Evolutionary conservation across 768 basidiomycete genomes (phyloP).

Genomic region (Ephemerocybe angulata): DNA sequence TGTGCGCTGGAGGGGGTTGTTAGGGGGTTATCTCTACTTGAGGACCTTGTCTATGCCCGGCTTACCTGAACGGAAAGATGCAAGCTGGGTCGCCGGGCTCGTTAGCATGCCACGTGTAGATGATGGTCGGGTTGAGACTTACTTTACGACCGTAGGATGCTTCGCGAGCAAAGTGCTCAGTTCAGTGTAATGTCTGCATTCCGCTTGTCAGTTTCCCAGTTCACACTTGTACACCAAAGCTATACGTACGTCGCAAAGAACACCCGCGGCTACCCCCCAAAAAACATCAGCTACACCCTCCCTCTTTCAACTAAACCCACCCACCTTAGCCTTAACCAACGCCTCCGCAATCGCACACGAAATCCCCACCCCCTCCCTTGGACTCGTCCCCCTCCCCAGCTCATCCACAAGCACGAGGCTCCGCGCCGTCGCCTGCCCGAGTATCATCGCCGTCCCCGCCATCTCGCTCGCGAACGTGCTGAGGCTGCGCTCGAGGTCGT

Average conservation of each 20-base stretch:
- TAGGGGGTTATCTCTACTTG: background rate
- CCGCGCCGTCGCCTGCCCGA: constrained; percentile 68
- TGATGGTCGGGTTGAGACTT: constrained; percentile 20
- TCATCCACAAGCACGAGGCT: constrained; percentile 90
- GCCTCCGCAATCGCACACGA: constrained; percentile 81
- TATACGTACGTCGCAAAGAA: constrained; percentile 82
- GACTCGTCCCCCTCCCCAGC: constrained; percentile 87
- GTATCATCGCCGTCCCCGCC: constrained; percentile 87
- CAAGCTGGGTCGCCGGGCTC: constrained; percentile 44
- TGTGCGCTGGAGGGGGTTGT: constrained; percentile 41
- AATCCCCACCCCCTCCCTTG: constrained; percentile 77
- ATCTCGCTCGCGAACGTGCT: constrained; percentile 97
- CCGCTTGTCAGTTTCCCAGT: background rate
- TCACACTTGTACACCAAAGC: no score
- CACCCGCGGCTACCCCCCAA: constrained; percentile 59
- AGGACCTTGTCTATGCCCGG: no score
- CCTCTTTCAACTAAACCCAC: background rate
- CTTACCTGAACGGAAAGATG: constrained; percentile 62
- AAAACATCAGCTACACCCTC: background rate
- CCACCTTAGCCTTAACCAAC: constrained; percentile 68
- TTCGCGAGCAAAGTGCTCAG: constrained; percentile 70
- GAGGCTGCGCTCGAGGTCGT: constrained; percentile 82
- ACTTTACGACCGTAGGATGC: constrained; percentile 82
- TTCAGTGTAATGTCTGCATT: constrained; percentile 71
- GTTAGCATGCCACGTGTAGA: background rate